Base-by-base conservation (phyloP, 2,329 filamentous ascomycete genomes). In the Chaetomiaceae sp. region DNA sequence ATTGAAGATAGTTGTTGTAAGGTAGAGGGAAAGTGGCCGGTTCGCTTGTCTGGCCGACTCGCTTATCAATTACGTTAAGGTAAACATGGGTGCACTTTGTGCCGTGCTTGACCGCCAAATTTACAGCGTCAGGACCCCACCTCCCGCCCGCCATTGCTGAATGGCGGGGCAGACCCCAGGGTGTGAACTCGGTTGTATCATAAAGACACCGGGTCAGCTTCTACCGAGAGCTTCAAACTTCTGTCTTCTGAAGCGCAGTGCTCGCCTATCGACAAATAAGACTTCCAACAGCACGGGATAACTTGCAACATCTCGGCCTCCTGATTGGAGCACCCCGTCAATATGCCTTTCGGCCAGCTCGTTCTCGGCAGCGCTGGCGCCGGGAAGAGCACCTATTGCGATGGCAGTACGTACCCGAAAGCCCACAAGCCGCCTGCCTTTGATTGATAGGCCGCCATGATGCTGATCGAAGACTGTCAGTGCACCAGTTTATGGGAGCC, bases 401-500 rank as follows among this genome's bases (percentile, higher is more conserved):
- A 97, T 81, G 93, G 93, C 63, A 95, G 81, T 84, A 66, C 65
- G 80, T 62, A 32, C 2, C 29, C 15, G 8, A 24, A 24, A 6
- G 22, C 22, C 9, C 22, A 40, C 19, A n/a, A 8, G n/a, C 24
- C 27, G 12, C 32, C 34, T n/a, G 15, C n/a, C 14, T 7, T 3
- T 30, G 17, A 30, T 27, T 26, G 56, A 40, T 42, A 7, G 20
- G 32, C 40, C 7, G 35, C 22, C 22, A 33, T 24, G 22, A 24
- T 24, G 22, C 22, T 9, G 20, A 9, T 47, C 45, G 14, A 47
- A 15, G 20, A 4, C 38, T 38, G 20, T 9, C 49, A 84, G 81
- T 98, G 86, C 88, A 96, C 62, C 93, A 98, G 70, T 98, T 98
- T 71, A 85, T 97, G 76, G 84, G 84, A 55, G 91, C 93, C 53